Conservation (phyloP, 768 basidiomycete species). For the Clitopilus hobsonii region DNA sequence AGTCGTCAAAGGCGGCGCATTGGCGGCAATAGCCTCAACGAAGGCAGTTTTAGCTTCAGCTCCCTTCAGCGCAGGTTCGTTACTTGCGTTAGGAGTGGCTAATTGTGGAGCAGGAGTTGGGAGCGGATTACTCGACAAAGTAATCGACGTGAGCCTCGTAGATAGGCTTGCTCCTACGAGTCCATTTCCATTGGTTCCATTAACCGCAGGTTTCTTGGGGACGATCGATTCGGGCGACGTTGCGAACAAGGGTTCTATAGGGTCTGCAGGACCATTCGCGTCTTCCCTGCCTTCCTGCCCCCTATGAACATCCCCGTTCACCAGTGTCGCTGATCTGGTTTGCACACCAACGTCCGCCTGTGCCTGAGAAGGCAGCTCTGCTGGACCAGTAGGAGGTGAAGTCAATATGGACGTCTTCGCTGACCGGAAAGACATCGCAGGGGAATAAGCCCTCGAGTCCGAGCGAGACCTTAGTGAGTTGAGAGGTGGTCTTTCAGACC, state of each 20-base stretch:
- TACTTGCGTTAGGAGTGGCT: background rate
- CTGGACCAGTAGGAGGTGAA: slow-evolving; percentile 4
- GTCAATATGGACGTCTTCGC: slow-evolving; percentile 12
- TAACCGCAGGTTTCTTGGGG: background rate
- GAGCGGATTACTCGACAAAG: too few species aligned
- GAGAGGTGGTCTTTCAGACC: background rate
- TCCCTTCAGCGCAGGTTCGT: background rate
- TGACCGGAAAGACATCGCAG: slow-evolving; percentile 10
- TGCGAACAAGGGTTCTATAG: background rate
- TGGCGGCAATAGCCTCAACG: background rate
- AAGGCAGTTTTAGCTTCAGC: too few species aligned
- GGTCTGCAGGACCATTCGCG: background rate
- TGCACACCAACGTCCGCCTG: background rate
- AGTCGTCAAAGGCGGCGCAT: background rate
- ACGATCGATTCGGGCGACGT: background rate
- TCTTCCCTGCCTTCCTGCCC: too few species aligned
- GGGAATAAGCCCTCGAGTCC: slow-evolving; percentile 10
- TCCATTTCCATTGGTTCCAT: too few species aligned
- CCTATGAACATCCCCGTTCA: too few species aligned
- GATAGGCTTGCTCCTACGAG: too few species aligned
- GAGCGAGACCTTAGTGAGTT: slow-evolving; percentile 1
- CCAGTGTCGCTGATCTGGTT: background rate
- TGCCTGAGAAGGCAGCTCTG: background rate
- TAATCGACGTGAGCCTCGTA: too few species aligned
- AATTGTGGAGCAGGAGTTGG: background rate